Percentiles rank a stretch among this genome's conserved stretches.
Conservation (phyloP, 768 basidiomycete species). For the Trametes coccinea region DNA sequence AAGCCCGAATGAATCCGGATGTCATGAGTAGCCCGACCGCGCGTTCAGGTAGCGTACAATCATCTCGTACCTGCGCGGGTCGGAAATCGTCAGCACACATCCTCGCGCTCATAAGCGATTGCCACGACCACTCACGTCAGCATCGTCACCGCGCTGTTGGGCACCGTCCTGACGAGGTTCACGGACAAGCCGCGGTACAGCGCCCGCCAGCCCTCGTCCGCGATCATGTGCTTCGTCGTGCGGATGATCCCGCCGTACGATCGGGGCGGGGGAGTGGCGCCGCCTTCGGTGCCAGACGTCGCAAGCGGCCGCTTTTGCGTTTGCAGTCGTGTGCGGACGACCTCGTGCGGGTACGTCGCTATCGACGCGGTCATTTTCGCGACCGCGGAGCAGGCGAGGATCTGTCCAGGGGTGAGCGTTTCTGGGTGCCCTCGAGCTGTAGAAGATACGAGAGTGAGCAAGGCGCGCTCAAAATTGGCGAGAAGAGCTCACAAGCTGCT, state of each 20-base stretch:
- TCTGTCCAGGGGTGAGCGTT: constrained; percentile 57
- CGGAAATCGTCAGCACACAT: background rate
- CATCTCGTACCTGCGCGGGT: constrained; percentile 31
- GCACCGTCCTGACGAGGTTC: constrained; percentile 92
- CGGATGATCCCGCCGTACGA: constrained; percentile 67
- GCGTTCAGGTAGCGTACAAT: constrained; percentile 31
- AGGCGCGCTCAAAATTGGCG: background rate
- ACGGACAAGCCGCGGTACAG: constrained; percentile 94
- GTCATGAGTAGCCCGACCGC: constrained; percentile 20
- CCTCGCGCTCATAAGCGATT: background rate
- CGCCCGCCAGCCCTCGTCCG: constrained; percentile 84
- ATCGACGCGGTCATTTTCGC: constrained; percentile 97
- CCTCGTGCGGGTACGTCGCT: constrained; percentile 97
- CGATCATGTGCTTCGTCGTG: constrained; percentile 70
- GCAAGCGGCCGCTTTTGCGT: constrained; percentile 71
- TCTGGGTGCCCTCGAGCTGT: constrained; percentile 39
- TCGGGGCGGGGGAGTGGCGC: constrained; percentile 54
- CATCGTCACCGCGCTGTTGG: constrained; percentile 95
- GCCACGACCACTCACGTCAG: constrained; percentile 62
- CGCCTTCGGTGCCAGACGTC: constrained; percentile 51
- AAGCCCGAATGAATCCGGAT: background rate
- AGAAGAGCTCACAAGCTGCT: constrained; percentile 72
- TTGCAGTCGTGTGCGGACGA: constrained; percentile 96
- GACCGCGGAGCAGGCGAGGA: constrained; percentile 87
- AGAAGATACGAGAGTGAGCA: constrained; percentile 6